Percentiles rank a stretch among this genome's conserved stretches.
These are phyloP conservation scores for Naegleria gruberi DNA, from an alignment of 208 protist genomes.

Conservation along the genomic window DNA sequence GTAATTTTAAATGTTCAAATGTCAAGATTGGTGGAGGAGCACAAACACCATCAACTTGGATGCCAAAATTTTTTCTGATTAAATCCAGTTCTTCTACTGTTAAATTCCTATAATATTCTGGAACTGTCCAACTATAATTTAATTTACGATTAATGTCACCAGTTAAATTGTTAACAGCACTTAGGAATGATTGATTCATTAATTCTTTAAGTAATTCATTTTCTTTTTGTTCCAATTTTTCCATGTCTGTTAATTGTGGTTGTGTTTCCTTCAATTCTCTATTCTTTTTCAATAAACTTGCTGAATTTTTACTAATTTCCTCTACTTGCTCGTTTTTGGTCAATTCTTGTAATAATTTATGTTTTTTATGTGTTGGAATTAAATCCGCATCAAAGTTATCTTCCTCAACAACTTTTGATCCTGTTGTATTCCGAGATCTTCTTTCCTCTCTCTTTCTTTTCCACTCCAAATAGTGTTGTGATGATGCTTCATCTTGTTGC, in stretches of 20 bases:
- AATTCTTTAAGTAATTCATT: not conserved
- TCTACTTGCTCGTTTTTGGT: not conserved
- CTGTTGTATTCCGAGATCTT: not conserved
- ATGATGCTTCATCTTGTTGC: not conserved
- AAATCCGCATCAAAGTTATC: not conserved
- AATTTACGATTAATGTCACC: not conserved
- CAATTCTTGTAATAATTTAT: not conserved
- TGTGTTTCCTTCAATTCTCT: not conserved
- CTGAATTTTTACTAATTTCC: not conserved
- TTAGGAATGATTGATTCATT: not conserved
- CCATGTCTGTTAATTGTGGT: not conserved
- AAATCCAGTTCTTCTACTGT: constrained; percentile 4
- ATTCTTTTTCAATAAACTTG: not conserved
- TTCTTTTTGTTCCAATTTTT: not conserved
- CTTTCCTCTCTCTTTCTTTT: not conserved
- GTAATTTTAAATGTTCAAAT: constrained; percentile 26
- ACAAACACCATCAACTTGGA: constrained; percentile 16
- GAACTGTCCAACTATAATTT: not conserved
- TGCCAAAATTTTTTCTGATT: not conserved
- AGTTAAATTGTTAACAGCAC: not conserved
- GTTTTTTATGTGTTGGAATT: not conserved
- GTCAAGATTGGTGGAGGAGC: constrained; percentile 14
- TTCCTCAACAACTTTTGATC: not conserved
- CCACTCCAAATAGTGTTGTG: not conserved
- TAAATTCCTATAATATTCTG: not conserved